A percentile compares a stretch with the other conserved stretches of the same genome.
Conservation (phyloP, 164 flowering plant genomes). For the Piper longum region DNA sequence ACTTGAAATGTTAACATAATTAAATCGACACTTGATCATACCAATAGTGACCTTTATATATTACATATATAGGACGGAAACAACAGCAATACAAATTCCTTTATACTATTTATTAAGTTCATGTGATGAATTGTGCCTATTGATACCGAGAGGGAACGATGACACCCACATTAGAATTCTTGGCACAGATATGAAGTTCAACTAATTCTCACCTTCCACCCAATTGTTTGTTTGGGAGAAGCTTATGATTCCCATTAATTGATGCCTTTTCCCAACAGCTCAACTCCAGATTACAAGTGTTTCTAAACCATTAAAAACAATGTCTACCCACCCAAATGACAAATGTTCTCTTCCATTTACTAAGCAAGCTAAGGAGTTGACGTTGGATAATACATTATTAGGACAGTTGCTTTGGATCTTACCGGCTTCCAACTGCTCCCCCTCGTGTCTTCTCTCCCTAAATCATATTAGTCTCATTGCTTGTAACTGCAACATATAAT, state of each 20-base stretch:
- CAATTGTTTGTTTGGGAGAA: background rate
- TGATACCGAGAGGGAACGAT: background rate
- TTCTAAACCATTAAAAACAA: background rate
- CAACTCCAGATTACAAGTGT: background rate
- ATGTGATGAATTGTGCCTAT: too few relatives aligned
- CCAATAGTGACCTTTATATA: too few relatives aligned
- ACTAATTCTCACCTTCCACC: background rate
- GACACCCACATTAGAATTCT: background rate
- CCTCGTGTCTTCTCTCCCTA: background rate
- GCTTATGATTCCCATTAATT: background rate
- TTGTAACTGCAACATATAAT: background rate
- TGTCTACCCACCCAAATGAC: background rate
- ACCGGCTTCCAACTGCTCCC: background rate
- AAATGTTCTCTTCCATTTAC: background rate
- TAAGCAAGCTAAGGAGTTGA: too few relatives aligned
- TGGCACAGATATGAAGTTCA: background rate
- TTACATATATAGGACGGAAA: background rate
- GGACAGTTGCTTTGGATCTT: background rate
- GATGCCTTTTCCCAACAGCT: background rate
- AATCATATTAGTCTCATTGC: background rate
- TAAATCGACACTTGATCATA: too few relatives aligned
- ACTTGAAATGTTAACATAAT: too few relatives aligned
- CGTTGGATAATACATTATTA: too few relatives aligned
- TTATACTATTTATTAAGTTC: too few relatives aligned
- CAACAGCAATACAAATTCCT: background rate